Evolutionary conservation across 148 eudicot genomes (phyloP), one percentile per base, ranked within the genome.

Genomic region (Chenopodium album): DNA sequence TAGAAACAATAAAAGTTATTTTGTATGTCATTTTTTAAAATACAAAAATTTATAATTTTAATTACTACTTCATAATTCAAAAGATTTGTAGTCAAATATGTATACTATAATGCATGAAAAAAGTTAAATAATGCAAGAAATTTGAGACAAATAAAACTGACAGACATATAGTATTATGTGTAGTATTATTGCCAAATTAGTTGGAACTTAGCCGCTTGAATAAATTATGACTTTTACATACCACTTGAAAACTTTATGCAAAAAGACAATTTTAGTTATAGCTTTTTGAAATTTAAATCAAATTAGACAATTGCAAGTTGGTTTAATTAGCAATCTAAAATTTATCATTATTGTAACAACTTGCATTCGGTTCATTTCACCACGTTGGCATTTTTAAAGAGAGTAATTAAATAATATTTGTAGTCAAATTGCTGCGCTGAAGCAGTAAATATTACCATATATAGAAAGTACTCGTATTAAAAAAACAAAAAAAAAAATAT

Each of bases 361-460:
- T 71, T 71, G 74, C 74, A 32, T 71, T 9, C 37, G 74, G 74
- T 71, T 71, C 52, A 71, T 71, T 71, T 71, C 74, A 71, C 74
- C 74, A 71, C 74, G 48, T 71, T 22, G 16, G 23, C 7, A 17
- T 19, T 37, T 71, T 56, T 16, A 4, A 4, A 56, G 17, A 56
- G 62, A 17, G 22, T 14, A 17, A 56, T 56, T 2, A 19, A 56
- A 56, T 56, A 56, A 56, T 22, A 16, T 1, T 56, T 56, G 22
- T 56, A 56, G 62, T 56, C 62, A 56, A 16, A 56, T 56, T 56
- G 62, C 62, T 14, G 62, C 62, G 14, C 14, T 50, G 54, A 50
- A 9, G 3, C 62, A 19, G 62, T 56, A 16, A 10, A 50, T 12
- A 10, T 4, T 56, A 56, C 62, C 62, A 56, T 4, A 56, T 56